These are phyloP conservation scores for Piper longum DNA, from an alignment of 164 flowering plant species.

Conservation along the genomic window DNA sequence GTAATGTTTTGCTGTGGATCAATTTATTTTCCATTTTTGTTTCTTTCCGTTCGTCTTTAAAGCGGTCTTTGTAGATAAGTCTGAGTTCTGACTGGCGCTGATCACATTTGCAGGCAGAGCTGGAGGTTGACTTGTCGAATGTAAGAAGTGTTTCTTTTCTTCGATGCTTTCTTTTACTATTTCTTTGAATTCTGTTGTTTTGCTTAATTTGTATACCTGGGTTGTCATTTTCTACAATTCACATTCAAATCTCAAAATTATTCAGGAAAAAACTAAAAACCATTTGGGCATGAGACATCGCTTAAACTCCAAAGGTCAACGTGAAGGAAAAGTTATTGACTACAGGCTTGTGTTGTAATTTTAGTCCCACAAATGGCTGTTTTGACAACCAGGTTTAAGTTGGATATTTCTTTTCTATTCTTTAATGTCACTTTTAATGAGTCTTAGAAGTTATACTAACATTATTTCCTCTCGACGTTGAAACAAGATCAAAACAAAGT, in stretches of 20 bases:
- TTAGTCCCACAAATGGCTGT: too few relatives aligned
- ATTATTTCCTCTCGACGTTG: too few relatives aligned
- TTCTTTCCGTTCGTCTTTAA: not conserved
- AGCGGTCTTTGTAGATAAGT: not conserved
- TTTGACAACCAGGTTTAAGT: too few relatives aligned
- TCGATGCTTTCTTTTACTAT: not conserved
- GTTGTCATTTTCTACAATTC: too few relatives aligned
- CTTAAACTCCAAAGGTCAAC: conserved; percentile 84
- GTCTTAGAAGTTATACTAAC: too few relatives aligned
- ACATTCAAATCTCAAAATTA: too few relatives aligned
- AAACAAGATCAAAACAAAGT: too few relatives aligned
- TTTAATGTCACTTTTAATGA: too few relatives aligned
- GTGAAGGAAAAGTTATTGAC: conserved; percentile 88
- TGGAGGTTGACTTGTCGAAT: conserved; percentile 63
- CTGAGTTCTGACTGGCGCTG: conserved; percentile 8
- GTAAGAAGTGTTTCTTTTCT: conserved; percentile 24
- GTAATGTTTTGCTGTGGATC: not conserved
- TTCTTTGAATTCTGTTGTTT: not conserved
- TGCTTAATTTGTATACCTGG: not conserved
- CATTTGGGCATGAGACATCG: conserved; percentile 95
- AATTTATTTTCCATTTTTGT: not conserved
- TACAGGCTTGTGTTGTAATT: conserved; percentile 42
- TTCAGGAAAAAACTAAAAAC: conserved; percentile 84
- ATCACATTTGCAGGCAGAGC: conserved; percentile 53
- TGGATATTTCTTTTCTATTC: too few relatives aligned